Evolutionary conservation across 768 basidiomycete species (phyloP).

Genomic region (Melanogaster broomeanus): DNA sequence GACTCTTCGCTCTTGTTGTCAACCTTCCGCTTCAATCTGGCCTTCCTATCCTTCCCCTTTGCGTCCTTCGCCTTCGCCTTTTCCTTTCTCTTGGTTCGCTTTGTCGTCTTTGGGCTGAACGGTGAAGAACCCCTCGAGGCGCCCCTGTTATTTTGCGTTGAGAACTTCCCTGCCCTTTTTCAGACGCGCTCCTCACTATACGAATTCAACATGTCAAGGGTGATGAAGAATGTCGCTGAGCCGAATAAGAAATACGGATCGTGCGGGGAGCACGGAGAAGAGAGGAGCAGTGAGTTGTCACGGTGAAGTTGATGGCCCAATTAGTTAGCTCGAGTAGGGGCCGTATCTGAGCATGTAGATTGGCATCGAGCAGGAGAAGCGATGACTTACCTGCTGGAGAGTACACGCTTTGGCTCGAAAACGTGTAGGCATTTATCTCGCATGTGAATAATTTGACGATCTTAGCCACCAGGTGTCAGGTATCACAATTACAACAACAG

Average conservation of each 20-base stretch:
- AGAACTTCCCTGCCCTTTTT: constrained; percentile 94
- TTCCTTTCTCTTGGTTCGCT: constrained; percentile 40
- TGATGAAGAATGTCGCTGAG: constrained; percentile 36
- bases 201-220: constrained; percentile 2
- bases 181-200: constrained; percentile 93
- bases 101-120: constrained; percentile 59
- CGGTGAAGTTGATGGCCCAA: constrained; percentile 41
- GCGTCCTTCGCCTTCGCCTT: constrained; percentile 53
- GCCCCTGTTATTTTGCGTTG: constrained; percentile 91
- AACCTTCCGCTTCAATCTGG: constrained; percentile 24
- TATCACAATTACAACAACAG: neutral
- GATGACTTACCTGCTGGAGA: constrained; percentile 42
- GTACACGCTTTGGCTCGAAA: constrained; percentile 47
- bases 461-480: constrained; percentile 10
- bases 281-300: constrained; percentile 48
- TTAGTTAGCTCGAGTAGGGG: constrained; percentile 20
- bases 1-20: constrained; percentile 36
- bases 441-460: constrained; percentile 40
- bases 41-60: constrained; percentile 43
- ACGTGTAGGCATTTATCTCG: constrained; percentile 46
- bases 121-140: constrained; percentile 94
- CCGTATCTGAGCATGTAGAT: constrained; percentile 4
- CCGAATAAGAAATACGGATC: constrained; percentile 52
- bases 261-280: constrained; percentile 41
- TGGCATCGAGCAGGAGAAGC: neutral